Conservation (phyloP, 2,329 filamentous ascomycete species). For the Aspergillus latus region DNA sequence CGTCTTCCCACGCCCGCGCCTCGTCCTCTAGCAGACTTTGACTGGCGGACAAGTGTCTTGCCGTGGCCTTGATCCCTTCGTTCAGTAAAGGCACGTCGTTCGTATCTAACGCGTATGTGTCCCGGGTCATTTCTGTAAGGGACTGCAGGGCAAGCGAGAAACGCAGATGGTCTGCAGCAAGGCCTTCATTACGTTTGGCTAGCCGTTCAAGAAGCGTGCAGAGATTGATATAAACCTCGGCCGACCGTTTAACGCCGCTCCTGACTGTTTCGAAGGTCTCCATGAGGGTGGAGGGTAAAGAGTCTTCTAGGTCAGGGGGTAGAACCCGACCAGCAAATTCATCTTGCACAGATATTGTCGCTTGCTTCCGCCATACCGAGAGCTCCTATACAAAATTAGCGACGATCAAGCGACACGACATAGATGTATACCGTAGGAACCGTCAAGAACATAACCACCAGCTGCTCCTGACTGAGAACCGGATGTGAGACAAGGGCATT, state of each 20-base stretch:
- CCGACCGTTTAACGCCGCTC: constrained; percentile 75
- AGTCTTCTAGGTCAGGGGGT: constrained; percentile 83
- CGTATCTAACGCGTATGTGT: constrained; percentile 85
- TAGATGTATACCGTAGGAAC: constrained; percentile 75
- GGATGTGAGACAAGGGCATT: constrained; percentile 90
- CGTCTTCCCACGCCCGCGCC: constrained; percentile 83
- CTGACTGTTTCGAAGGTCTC: constrained; percentile 85
- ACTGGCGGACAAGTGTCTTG: constrained; percentile 76
- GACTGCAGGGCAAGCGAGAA: constrained; percentile 74
- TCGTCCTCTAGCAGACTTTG: constrained; percentile 87
- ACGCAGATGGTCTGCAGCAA: constrained; percentile 85
- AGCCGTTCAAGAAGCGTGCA: constrained; percentile 90
- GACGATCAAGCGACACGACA: no score
- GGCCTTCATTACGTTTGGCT: constrained; percentile 87
- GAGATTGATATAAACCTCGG: constrained; percentile 88
- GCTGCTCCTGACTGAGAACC: constrained; percentile 83
- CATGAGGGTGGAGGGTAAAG: constrained; percentile 73
- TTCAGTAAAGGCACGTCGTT: constrained; percentile 90
- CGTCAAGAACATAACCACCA: constrained; percentile 97
- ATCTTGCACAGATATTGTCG: constrained; percentile 91
- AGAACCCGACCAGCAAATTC: constrained; percentile 79
- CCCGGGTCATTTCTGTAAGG: constrained; percentile 74
- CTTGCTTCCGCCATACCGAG: constrained; percentile 96
- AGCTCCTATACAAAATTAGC: constrained; percentile 66
- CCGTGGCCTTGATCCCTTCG: constrained; percentile 80